Percentiles rank a stretch among this genome's conserved stretches.
phyloP scores from a whole-genome alignment of 2,329 filamentous ascomycete genomes.

The Pyrenophora teres region DNA sequence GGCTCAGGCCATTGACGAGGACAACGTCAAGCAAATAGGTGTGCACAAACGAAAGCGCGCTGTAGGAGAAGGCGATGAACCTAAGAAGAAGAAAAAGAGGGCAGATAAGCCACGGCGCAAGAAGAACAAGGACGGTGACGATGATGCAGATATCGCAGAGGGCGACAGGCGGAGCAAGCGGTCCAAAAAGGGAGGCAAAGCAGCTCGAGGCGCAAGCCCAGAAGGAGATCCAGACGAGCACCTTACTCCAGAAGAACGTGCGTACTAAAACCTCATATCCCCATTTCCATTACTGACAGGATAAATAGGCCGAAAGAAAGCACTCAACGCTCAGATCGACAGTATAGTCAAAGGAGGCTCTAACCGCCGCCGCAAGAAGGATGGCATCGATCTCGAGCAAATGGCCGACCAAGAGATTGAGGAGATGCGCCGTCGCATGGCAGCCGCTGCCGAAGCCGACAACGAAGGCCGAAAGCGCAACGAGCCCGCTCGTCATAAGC shows the following conservation, averaged over 20 bases:
- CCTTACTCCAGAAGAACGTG: conserved; percentile 81
- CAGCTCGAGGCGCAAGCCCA: conserved; percentile 40
- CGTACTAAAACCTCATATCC: conserved; percentile 39
- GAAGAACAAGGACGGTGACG: conserved; percentile 54
- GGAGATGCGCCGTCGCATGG: conserved; percentile 86
- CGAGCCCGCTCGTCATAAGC: conserved; percentile 86
- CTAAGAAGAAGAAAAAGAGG: conserved; percentile 71
- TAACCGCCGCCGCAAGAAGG: conserved; percentile 73
- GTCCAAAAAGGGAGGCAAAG: conserved; percentile 49
- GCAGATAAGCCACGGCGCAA: conserved; percentile 60
- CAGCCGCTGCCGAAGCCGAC: conserved; percentile 83
- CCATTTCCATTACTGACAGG: conserved; percentile 16
- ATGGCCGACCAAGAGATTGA: conserved; percentile 90
- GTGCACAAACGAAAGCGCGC: conserved; percentile 68
- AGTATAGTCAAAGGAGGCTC: conserved; percentile 85
- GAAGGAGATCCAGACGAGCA: conserved; percentile 76
- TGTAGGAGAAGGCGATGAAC: conserved; percentile 63
- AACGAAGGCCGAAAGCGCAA: conserved; percentile 78
- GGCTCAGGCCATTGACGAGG: conserved; percentile 63
- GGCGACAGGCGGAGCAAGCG: conserved; percentile 60
- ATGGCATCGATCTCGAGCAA: conserved; percentile 89
- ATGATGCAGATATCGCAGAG: conserved; percentile 56
- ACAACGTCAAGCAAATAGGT: conserved; percentile 64
- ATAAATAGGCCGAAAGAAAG: conserved; percentile 68
- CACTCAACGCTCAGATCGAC: conserved; percentile 85